These are phyloP conservation scores for Hebeloma cylindrosporum DNA, from an alignment of 768 basidiomycete species.

Conservation along the genomic window DNA sequence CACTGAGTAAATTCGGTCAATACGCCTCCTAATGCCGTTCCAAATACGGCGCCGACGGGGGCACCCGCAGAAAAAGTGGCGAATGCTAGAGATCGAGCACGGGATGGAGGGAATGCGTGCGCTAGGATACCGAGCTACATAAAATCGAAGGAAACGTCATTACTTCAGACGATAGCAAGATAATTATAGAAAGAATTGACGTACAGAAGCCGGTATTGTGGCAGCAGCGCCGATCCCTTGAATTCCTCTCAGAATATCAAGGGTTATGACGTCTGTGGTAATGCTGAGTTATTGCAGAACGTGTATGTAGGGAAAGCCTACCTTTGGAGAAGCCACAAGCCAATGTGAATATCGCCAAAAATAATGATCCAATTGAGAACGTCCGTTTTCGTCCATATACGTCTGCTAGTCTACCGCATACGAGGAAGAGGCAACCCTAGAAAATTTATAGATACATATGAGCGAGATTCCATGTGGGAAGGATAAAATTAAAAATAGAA, in stretches of 20 bases:
- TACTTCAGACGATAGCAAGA: neutral
- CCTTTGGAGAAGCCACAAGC: slow-evolving; percentile 65
- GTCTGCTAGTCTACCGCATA: slow-evolving; percentile 80
- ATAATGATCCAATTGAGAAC: slow-evolving; percentile 60
- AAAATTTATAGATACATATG: neutral
- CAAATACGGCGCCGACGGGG: slow-evolving; percentile 75
- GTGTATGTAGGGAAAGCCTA: slow-evolving; percentile 16
- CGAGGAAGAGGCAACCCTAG: slow-evolving; percentile 76
- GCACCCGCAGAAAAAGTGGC: slow-evolving; percentile 84
- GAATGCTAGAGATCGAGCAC: slow-evolving; percentile 72
- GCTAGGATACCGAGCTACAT: slow-evolving; percentile 79
- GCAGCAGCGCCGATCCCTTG: slow-evolving; percentile 84
- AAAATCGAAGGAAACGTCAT: neutral
- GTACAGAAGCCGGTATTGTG: slow-evolving; percentile 67
- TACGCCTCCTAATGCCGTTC: slow-evolving; percentile 69
- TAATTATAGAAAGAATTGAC: slow-evolving; percentile 14
- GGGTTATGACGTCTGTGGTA: slow-evolving; percentile 50
- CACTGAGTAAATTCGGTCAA: slow-evolving; percentile 55
- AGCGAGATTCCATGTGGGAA: neutral
- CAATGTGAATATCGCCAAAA: slow-evolving; percentile 57
- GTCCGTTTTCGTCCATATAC: slow-evolving; percentile 70
- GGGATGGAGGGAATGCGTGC: slow-evolving; percentile 66
- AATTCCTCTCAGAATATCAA: slow-evolving; percentile 73
- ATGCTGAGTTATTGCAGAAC: neutral
- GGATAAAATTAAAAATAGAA: neutral